These are phyloP conservation scores for Xylaria sp. DNA, from an alignment of 495 filamentous ascomycete species.

Conservation along the genomic window DNA sequence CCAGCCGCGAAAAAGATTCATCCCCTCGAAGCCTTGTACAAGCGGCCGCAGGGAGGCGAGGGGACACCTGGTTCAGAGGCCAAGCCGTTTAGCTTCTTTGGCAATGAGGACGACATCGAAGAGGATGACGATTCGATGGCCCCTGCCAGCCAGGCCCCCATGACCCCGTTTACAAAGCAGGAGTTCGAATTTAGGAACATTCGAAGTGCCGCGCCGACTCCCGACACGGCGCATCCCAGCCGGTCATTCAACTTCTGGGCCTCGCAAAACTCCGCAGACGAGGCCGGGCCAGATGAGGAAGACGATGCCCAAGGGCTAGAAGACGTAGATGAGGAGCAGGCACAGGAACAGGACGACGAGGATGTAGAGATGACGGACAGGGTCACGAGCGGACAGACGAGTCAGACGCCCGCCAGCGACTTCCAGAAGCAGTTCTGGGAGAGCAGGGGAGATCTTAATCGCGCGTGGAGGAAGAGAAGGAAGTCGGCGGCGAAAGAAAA, in stretches of 20 bases:
- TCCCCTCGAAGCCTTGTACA: conserved; percentile 89
- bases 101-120: conserved; percentile 54
- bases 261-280: conserved; percentile 42
- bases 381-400: conserved; percentile 19
- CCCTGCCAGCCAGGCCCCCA: conserved; percentile 56
- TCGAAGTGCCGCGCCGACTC: conserved; percentile 89
- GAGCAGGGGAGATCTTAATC: conserved; percentile 84
- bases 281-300: conserved; percentile 47
- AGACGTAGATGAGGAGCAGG: conserved; percentile 37
- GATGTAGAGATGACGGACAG: conserved; percentile 40
- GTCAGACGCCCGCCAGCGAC: conserved; percentile 56
- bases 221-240: conserved; percentile 83
- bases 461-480: conserved; percentile 87
- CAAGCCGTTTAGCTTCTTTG: conserved; percentile 60
- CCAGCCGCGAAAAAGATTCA: conserved; percentile 65
- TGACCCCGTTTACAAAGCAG: conserved; percentile 80
- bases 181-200: conserved; percentile 76
- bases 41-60: conserved; percentile 61
- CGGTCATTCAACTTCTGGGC: conserved; percentile 61
- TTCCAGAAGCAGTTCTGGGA: conserved; percentile 95
- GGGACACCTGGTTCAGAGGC: conserved; percentile 33
- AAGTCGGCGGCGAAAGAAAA: conserved; percentile 84
- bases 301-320: conserved; percentile 38
- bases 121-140: conserved; percentile 34
- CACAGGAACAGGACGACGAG: conserved; percentile 46